phyloP scores from a whole-genome alignment of 2,329 filamentous ascomycete species.

The Leptographium lundbergii region DNA sequence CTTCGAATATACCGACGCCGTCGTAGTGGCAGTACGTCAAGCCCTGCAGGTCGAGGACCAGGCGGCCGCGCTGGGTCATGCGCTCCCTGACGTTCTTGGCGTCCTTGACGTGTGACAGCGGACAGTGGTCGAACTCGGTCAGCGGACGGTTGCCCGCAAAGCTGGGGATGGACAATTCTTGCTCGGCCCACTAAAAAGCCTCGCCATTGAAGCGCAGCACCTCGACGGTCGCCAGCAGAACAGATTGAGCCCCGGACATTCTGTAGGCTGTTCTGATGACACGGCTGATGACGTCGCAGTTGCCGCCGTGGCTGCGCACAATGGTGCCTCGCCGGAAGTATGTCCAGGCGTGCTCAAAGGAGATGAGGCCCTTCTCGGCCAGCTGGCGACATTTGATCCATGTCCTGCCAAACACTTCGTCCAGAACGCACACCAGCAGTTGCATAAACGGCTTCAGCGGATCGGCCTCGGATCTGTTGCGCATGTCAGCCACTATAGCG shows the following conservation, averaged over 20 bases:
- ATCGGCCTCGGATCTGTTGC: constrained; percentile 13
- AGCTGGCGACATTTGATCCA: constrained; percentile 23
- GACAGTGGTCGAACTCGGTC: constrained; percentile 25
- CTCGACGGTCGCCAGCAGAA: constrained; percentile 19
- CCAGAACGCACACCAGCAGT: constrained; percentile 26
- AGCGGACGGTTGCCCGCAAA: constrained; percentile 29
- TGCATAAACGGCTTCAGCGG: constrained; percentile 24
- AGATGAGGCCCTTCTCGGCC: constrained; percentile 24
- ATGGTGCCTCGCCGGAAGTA: constrained; percentile 27
- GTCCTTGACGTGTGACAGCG: constrained; percentile 21
- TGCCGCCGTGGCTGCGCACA: constrained; percentile 25
- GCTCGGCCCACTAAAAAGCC: constrained; percentile 27
- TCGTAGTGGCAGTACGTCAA: constrained; percentile 28
- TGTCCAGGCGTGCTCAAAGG: constrained; percentile 30
- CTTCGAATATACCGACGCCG: constrained; percentile 24
- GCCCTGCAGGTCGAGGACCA: constrained; percentile 28
- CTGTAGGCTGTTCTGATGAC: constrained; percentile 23
- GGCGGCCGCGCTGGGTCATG: constrained; percentile 22
- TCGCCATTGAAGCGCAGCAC: constrained; percentile 26
- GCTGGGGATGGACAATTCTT: constrained; percentile 16
- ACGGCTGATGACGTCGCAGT: constrained; percentile 28
- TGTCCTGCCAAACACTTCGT: constrained; percentile 29
- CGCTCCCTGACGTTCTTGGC: constrained; percentile 17
- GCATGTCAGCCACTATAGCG: constrained; percentile 23
- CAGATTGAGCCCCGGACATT: neutral